phyloP scores from a whole-genome alignment of 768 basidiomycete species.

The Xerocomellus amylosporus region DNA sequence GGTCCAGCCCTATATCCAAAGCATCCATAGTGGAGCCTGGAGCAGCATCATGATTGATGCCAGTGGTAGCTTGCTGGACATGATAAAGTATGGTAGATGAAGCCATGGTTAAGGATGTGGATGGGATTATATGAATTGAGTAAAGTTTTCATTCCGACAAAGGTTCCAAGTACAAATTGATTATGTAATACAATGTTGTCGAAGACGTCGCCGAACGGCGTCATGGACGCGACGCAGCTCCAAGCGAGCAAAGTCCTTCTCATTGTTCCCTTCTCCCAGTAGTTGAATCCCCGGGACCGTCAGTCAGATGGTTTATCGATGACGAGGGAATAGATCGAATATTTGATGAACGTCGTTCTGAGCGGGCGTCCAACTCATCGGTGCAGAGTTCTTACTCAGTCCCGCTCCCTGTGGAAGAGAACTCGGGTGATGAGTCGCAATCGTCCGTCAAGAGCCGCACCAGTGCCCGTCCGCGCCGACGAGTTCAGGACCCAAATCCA shows the following conservation, averaged over 20 bases:
- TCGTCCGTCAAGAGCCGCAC: background rate
- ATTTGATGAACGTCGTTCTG: slow-evolving; percentile 62
- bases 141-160: too few species aligned
- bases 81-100: too few species aligned
- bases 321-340: slow-evolving; percentile 61
- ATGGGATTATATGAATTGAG: too few species aligned
- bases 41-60: too few species aligned
- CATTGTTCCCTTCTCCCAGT: background rate
- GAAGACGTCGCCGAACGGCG: slow-evolving; percentile 82
- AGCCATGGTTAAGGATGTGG: too few species aligned
- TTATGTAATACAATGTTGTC: slow-evolving; percentile 45
- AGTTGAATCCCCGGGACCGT: slow-evolving; percentile 4
- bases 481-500: background rate
- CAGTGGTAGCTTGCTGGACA: too few species aligned
- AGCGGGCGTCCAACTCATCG: slow-evolving; percentile 38
- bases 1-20: too few species aligned
- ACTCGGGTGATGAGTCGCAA: background rate
- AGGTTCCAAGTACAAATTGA: too few species aligned
- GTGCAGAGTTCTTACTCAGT: slow-evolving; percentile 13
- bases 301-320: slow-evolving; percentile 44
- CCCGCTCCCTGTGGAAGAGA: slow-evolving; percentile 1
- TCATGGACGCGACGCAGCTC: slow-evolving; percentile 44
- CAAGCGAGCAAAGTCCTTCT: slow-evolving; percentile 3
- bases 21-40: too few species aligned
- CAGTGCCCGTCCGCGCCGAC: background rate